Percentiles rank a stretch among this genome's conserved stretches.
Conservation (phyloP, 305 asterid genomes). For the Caryopteris hybrid region DNA sequence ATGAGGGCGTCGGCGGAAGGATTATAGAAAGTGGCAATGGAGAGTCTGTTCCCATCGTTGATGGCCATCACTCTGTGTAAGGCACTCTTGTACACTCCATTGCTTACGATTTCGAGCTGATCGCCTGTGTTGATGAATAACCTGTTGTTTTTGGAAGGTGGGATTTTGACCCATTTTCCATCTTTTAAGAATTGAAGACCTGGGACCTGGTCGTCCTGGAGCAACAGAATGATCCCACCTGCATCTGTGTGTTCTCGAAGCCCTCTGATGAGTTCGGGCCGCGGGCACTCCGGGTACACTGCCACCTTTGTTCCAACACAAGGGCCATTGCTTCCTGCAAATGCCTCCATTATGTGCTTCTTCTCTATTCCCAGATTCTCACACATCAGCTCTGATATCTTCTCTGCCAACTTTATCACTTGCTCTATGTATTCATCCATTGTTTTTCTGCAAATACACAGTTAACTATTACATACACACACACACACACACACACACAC, state of each 20-base stretch:
- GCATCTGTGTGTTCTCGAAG: slow-evolving; percentile 94
- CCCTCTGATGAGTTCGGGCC: slow-evolving; percentile 65
- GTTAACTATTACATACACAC: too few species aligned
- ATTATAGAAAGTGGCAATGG: slow-evolving; percentile 86
- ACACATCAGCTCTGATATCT: slow-evolving; percentile 64
- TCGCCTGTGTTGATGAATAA: slow-evolving; percentile 76
- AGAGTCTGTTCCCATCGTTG: slow-evolving; percentile 68
- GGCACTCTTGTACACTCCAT: slow-evolving; percentile 75
- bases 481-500: too few species aligned
- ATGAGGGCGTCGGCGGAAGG: slow-evolving; percentile 72
- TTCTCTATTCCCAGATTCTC: slow-evolving; percentile 67
- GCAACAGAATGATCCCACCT: slow-evolving; percentile 81
- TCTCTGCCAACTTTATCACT: slow-evolving; percentile 58
- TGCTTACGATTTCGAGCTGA: slow-evolving; percentile 71
- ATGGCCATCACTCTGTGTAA: slow-evolving; percentile 71
- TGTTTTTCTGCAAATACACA: slow-evolving; percentile 43
- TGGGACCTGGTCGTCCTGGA: slow-evolving; percentile 83
- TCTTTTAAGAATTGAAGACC: slow-evolving; percentile 81
- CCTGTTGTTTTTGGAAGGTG: slow-evolving; percentile 73
- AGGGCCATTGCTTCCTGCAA: slow-evolving; percentile 63
- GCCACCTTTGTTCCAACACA: slow-evolving; percentile 81
- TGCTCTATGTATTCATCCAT: slow-evolving; percentile 63
- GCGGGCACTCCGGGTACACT: slow-evolving; percentile 67
- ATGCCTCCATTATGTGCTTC: slow-evolving; percentile 51
- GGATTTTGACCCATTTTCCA: slow-evolving; percentile 76